Percentiles rank a stretch among this genome's conserved stretches.
Conservation (phyloP, 2,329 filamentous ascomycete genomes). For the Sporothrix protearum region DNA sequence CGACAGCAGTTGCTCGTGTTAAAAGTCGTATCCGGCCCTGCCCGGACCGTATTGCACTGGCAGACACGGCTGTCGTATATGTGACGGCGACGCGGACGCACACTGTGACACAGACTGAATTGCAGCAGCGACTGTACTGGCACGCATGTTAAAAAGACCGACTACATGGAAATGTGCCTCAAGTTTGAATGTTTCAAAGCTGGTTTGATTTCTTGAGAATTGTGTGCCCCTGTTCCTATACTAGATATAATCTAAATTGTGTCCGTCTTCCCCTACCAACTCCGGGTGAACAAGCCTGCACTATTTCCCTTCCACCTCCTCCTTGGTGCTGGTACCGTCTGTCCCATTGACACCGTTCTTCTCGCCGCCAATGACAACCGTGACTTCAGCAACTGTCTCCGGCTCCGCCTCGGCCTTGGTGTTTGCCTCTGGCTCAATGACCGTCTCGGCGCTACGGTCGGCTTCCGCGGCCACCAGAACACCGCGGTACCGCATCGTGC, state of each 20-base stretch:
- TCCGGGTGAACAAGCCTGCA: not conserved
- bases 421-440: not conserved
- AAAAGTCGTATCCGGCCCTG: not conserved
- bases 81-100: constrained; percentile 14
- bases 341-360: not conserved
- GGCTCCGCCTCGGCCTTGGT: not conserved
- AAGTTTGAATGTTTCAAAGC: not conserved
- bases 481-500: constrained; percentile 51
- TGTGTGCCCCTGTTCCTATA: not conserved
- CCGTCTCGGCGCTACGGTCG: constrained; percentile 5
- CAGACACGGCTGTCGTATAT: not conserved
- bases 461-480: constrained; percentile 37
- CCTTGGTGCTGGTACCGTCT: not conserved
- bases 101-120: not conserved
- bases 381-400: not conserved
- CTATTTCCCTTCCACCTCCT: not conserved
- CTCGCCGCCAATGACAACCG: not conserved
- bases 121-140: not conserved
- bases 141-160: not conserved
- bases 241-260: constrained; percentile 6
- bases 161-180: not conserved
- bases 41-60: not conserved
- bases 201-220: not conserved
- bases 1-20: not conserved
- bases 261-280: no score